Conservation (phyloP, 495 filamentous ascomycete species). For the Lichina pygmaea region DNA sequence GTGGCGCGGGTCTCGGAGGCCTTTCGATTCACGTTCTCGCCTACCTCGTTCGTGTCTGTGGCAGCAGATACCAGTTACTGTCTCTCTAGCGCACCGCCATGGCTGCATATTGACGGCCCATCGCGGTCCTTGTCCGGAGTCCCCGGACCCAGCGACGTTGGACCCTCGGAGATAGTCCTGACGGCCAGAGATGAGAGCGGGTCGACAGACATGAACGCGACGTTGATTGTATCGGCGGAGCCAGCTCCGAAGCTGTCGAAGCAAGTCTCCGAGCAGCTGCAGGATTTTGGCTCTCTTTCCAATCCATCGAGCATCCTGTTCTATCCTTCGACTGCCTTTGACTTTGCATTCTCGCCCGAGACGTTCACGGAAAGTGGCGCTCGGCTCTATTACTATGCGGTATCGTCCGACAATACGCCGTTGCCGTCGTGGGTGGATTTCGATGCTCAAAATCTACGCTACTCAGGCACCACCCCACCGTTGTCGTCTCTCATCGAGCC, state of each 20-base stretch:
- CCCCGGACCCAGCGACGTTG: conserved; percentile 26
- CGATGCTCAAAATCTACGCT: conserved; percentile 31
- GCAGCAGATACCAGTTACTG: conserved; percentile 28
- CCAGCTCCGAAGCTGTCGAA: conserved; percentile 21
- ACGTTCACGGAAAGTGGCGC: conserved; percentile 17
- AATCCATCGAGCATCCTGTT: conserved; percentile 19
- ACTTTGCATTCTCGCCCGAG: conserved; percentile 18
- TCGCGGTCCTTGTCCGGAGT: conserved; percentile 37
- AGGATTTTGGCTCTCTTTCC: conserved; percentile 17
- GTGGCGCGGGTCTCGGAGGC: conserved; percentile 36
- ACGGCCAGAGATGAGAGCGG: conserved; percentile 33
- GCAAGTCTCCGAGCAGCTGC: conserved; percentile 20
- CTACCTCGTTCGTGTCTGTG: conserved; percentile 34
- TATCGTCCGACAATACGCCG: conserved; percentile 48
- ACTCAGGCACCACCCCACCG: conserved; percentile 46
- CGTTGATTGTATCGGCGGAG: conserved; percentile 31
- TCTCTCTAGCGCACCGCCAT: conserved; percentile 31
- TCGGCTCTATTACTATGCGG: conserved; percentile 39
- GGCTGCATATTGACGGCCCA: conserved; percentile 38
- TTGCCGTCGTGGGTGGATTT: conserved; percentile 74
- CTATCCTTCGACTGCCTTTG: conserved; percentile 18
- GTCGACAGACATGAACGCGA: conserved; percentile 27
- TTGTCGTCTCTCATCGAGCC: conserved; percentile 30
- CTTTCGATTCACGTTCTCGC: conserved; percentile 41
- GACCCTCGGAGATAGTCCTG: conserved; percentile 25